These are phyloP conservation scores for Parastagonospora avenae DNA, from an alignment of 2,329 filamentous ascomycete species.

Conservation along the genomic window DNA sequence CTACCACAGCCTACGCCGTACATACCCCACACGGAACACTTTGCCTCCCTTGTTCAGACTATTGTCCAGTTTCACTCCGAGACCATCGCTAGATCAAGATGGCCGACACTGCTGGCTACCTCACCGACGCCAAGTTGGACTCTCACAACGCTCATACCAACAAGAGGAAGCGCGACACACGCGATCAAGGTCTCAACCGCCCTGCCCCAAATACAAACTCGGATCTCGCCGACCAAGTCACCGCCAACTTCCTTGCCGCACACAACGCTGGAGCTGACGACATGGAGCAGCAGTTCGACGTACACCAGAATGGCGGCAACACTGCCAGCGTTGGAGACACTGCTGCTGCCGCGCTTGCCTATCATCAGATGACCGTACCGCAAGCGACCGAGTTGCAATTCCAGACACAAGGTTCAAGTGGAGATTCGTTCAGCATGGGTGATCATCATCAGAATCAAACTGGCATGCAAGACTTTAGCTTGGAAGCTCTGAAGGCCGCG, in stretches of 20 bases:
- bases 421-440: slow-evolving; percentile 51
- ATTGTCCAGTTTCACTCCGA: slow-evolving; percentile 9
- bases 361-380: slow-evolving; percentile 62
- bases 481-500: slow-evolving; percentile 58
- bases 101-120: slow-evolving; percentile 48
- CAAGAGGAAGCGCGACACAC: slow-evolving; percentile 55
- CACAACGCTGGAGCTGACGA: slow-evolving; percentile 48
- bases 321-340: slow-evolving; percentile 61
- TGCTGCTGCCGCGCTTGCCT: slow-evolving; percentile 62
- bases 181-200: slow-evolving; percentile 49
- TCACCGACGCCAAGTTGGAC: slow-evolving; percentile 43
- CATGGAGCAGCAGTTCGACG: slow-evolving; percentile 50
- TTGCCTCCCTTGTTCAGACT: slow-evolving; percentile 1
- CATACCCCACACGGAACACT: neutral
- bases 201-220: slow-evolving; percentile 43
- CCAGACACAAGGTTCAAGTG: slow-evolving; percentile 51
- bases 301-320: slow-evolving; percentile 60
- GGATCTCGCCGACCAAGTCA: slow-evolving; percentile 45
- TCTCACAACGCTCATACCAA: slow-evolving; percentile 40
- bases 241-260: slow-evolving; percentile 46
- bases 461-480: slow-evolving; percentile 48
- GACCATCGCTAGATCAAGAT: slow-evolving; percentile 22
- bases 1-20: slow-evolving; percentile 1
- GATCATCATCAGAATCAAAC: slow-evolving; percentile 49
- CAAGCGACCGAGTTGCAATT: slow-evolving; percentile 62